Evolutionary conservation across 192 early-diverging fungal species (phyloP), one percentile per base, ranked within the genome.

Genomic region (Mortierella claussenii): DNA sequence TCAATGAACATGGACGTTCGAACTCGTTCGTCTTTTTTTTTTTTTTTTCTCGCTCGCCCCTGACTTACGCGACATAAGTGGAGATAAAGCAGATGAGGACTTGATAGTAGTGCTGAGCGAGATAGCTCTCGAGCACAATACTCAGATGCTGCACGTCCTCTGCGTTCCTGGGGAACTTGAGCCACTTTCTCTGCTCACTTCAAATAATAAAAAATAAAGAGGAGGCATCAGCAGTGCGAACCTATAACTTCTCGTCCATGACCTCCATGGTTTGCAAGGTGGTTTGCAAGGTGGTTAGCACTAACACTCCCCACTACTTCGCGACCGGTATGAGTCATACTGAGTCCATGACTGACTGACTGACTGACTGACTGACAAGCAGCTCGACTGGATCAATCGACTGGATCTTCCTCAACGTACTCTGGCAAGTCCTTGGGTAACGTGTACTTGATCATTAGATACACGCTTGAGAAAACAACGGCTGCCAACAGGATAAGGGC

Each of bases 61-160:
- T n/a, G n/a, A n/a, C 80, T 81, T 84, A 86, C 85, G 81, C 60
- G 21, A 86, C 44, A 42, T 84, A 86, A 28, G 70, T 81, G 2
- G 52, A 37, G 30, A 82, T 42, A 60, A 81, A 86, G 30, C 79
- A 78, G 27, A 61, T 50, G 32, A 81, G 62, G 17, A 86, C 85
- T 45, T 76, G 66, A 45, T 55, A 68, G 65, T 82, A 86, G 40
- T 86, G 80, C 10, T 81, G 37, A 3, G 66, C 47, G 11, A 86
- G 78, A 48, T 86, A 86, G 13, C 51, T 43, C 32, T 71, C 63
- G n/a, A 86, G 60, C 9, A 84, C 51, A 0, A 62, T 65, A 55
- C 83, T 83, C 37, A 83, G 28, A 44, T 68, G 58, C 24, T 74
- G 78, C 31, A 86, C 75, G 46, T 86, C 82, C 28, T 81, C 58